These are phyloP conservation scores for Cutaneotrichosporon daszewskae DNA, from an alignment of 1,284 basidiomycete genomes.

Conservation along the genomic window DNA sequence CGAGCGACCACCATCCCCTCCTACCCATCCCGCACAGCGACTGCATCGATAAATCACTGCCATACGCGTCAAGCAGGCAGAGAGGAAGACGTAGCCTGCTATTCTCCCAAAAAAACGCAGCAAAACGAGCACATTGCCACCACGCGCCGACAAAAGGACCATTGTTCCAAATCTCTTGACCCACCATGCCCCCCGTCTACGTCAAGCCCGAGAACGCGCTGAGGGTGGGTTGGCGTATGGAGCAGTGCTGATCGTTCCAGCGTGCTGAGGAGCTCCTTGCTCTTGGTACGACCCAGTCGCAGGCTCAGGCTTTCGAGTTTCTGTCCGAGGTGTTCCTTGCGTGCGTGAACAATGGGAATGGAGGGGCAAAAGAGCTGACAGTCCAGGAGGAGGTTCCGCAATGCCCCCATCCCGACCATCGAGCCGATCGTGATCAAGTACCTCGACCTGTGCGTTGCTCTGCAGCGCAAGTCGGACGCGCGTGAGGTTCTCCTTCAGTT, in stretches of 20 bases:
- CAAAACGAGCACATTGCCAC: slow-evolving; percentile 2
- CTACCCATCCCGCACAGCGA: slow-evolving; percentile 18
- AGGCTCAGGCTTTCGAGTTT: slow-evolving; percentile 47
- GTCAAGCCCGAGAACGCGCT: slow-evolving; percentile 50
- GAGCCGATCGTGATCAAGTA: slow-evolving; percentile 87
- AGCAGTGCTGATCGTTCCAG: slow-evolving; percentile 17
- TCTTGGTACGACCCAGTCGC: slow-evolving; percentile 43
- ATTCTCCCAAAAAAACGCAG: slow-evolving; percentile 5
- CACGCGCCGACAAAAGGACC: background rate
- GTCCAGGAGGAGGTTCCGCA: slow-evolving; percentile 75
- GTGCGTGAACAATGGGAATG: slow-evolving; percentile 24
- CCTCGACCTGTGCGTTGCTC: slow-evolving; percentile 90
- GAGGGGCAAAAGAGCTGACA: background rate
- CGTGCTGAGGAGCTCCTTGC: slow-evolving; percentile 48
- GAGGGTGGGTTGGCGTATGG: slow-evolving; percentile 31
- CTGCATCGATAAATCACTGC: slow-evolving; percentile 35
- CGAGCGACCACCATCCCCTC: too few species aligned
- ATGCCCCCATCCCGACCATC: slow-evolving; percentile 78
- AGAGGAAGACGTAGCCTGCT: slow-evolving; percentile 35
- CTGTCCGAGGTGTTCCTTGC: slow-evolving; percentile 47
- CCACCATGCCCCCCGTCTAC: slow-evolving; percentile 45
- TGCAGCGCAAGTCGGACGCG: slow-evolving; percentile 87
- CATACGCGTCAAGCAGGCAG: slow-evolving; percentile 16
- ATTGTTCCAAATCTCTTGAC: background rate
- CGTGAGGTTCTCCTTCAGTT: slow-evolving; percentile 89